These are phyloP conservation scores for Striga hermonthica DNA, from an alignment of 305 asterid species.

Conservation along the genomic window DNA sequence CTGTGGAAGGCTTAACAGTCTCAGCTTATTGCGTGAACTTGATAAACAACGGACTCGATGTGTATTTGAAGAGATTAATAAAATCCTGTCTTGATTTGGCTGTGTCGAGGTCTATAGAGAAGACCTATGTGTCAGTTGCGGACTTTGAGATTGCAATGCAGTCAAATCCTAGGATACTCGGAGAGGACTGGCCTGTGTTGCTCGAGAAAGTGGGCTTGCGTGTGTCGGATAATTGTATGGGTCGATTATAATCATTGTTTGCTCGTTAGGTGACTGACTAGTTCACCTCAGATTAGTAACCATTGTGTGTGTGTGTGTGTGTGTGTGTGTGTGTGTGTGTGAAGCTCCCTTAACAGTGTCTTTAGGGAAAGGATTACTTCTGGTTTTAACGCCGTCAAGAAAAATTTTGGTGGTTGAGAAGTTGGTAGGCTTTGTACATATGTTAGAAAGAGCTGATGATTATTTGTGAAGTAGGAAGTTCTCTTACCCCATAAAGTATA, in stretches of 20 bases:
- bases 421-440: constrained; percentile 47
- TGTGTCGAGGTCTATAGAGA: constrained; percentile 32
- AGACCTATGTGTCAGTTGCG: constrained; percentile 39
- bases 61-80: constrained; percentile 45
- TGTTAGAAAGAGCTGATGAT: constrained; percentile 44
- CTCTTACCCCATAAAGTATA: constrained; percentile 26
- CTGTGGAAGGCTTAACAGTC: constrained; percentile 40
- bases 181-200: constrained; percentile 51
- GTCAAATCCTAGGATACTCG: constrained; percentile 47
- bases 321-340: not conserved
- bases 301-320: not conserved
- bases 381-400: constrained; percentile 6
- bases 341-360: constrained; percentile 33
- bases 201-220: constrained; percentile 44
- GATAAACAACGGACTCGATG: constrained; percentile 52
- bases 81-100: constrained; percentile 50
- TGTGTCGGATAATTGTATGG: constrained; percentile 36
- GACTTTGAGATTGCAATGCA: constrained; percentile 54
- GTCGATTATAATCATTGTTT: constrained; percentile 16
- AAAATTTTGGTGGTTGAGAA: constrained; percentile 11
- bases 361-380: constrained; percentile 26
- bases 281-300: constrained; percentile 21
- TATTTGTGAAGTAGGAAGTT: constrained; percentile 36
- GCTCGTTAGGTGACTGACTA: constrained; percentile 1
- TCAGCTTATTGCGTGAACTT: constrained; percentile 47